Evolutionary conservation across 148 eudicot genomes (phyloP).

Genomic region (Chenopodium suecicum): DNA sequence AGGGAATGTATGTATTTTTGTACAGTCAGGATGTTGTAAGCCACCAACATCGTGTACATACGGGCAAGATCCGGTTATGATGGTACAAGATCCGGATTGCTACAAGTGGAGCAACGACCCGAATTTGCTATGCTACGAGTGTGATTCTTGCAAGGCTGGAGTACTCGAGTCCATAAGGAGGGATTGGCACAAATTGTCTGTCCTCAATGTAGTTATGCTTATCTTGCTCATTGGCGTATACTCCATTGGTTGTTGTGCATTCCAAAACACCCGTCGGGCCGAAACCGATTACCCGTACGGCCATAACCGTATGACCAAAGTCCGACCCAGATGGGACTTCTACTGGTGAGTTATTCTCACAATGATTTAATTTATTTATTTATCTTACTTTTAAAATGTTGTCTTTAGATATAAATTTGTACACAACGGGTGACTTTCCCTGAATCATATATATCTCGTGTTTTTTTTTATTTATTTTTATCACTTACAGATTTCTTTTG

Average conservation of each 20-base stretch:
- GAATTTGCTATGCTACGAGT: slow-evolving; percentile 65
- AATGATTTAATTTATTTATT: not conserved
- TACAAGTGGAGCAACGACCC: slow-evolving; percentile 77
- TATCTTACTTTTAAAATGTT: not conserved
- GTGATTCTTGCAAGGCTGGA: slow-evolving; percentile 93
- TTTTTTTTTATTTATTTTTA: not conserved
- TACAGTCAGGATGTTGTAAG: slow-evolving; percentile 95
- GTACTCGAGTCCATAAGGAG: slow-evolving; percentile 60
- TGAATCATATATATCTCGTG: not conserved
- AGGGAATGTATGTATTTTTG: not conserved
- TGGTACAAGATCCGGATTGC: slow-evolving; percentile 77
- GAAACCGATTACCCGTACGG: slow-evolving; percentile 76
- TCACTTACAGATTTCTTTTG: not conserved
- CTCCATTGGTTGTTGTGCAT: slow-evolving; percentile 85
- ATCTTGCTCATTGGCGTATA: slow-evolving; percentile 65
- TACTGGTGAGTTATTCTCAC: slow-evolving; percentile 44
- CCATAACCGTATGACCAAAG: slow-evolving; percentile 66
- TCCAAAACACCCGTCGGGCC: slow-evolving; percentile 62
- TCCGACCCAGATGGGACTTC: slow-evolving; percentile 87
- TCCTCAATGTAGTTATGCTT: slow-evolving; percentile 67
- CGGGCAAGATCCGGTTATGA: slow-evolving; percentile 29
- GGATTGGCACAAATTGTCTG: slow-evolving; percentile 80
- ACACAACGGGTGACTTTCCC: not conserved
- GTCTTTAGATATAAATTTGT: not conserved
- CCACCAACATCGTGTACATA: slow-evolving; percentile 92